Base-by-base conservation (phyloP, 2,329 filamentous ascomycete genomes). In the Triangularia verruculosa region DNA sequence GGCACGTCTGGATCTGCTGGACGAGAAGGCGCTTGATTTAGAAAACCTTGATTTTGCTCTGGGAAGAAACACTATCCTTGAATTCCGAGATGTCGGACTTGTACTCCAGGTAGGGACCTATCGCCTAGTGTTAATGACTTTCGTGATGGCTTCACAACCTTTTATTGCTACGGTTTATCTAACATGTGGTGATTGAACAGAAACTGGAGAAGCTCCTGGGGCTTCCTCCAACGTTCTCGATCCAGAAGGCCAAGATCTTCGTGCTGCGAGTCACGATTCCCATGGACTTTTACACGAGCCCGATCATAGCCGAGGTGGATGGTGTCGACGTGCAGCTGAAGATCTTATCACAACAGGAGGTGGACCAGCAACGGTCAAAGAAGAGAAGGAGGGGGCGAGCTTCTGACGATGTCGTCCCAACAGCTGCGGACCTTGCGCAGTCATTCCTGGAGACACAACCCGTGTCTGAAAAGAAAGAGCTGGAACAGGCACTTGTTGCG, bases 71-170 rank as follows among this genome's bases (percentile, higher is more conserved):
- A 95, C 89, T 47, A 89, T 90, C 0, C 84, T 97, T 53, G 93
- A 97, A 76, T 88, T 97, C 70, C 87, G 89, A 70, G 90, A 98
- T 82, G 89, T 97, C 63, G 92, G 90, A 1, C 80, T 97, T 67
- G 90, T 89, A 74, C 78, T 93, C 64, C 85, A 92, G 82, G 92
- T 91, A 80, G 70, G 81, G 76, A 55, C 64, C 59, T 61, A 15
- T 27, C 57, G 39, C 55, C 61, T 34, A 39, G 57, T 17, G 30
- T 61, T 39, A 17, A 43, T 39, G 28, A 32, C 11, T 28, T 59
- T 15, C n/a, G 11, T 47, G n/a, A 6, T 25, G 25, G 24, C 22
- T 39, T 20, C n/a, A 9, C n/a, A 47, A 47, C 17, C 5, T 47
- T 7, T 8, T 20, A 17, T n/a, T n/a, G n/a, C n/a, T 20, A 20